Conservation (phyloP, 805 yeast genomes). For the Kuraishia ogatae region DNA sequence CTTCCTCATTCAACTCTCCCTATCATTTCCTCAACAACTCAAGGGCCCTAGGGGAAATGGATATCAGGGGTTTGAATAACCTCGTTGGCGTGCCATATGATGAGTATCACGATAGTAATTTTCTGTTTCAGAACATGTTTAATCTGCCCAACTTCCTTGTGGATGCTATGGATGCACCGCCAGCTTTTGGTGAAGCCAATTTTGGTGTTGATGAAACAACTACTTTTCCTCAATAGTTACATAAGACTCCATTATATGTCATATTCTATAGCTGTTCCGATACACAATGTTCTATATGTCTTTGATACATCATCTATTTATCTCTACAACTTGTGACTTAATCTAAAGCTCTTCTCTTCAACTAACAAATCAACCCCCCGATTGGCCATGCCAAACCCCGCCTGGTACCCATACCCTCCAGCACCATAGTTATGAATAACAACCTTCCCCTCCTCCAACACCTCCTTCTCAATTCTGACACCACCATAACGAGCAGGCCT, state of each 20-base stretch:
- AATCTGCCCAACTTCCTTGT: constrained; percentile 20
- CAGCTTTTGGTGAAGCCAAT: background rate
- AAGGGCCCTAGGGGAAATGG: background rate
- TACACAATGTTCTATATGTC: too few species aligned
- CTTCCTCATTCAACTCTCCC: background rate
- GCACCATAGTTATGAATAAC: constrained; percentile 70
- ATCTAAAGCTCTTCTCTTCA: background rate
- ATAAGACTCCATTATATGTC: too few species aligned
- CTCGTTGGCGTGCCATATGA: background rate
- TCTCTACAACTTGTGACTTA: background rate
- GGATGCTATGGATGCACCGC: constrained; percentile 8
- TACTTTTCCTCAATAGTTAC: background rate
- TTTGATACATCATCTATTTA: too few species aligned
- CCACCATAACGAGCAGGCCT: constrained; percentile 78
- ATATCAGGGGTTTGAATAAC: background rate
- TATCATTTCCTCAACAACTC: constrained; percentile 1
- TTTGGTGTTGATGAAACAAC: background rate
- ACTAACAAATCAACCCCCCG: constrained; percentile 30
- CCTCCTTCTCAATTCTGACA: constrained; percentile 54
- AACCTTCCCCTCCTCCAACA: constrained; percentile 27
- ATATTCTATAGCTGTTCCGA: too few species aligned
- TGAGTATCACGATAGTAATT: constrained; percentile 1
- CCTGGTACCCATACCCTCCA: constrained; percentile 57
- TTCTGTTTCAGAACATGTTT: constrained; percentile 21
- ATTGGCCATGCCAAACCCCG: constrained; percentile 53